Conservation (phyloP, 257 asterid genomes). For the Scutellaria barbata region DNA sequence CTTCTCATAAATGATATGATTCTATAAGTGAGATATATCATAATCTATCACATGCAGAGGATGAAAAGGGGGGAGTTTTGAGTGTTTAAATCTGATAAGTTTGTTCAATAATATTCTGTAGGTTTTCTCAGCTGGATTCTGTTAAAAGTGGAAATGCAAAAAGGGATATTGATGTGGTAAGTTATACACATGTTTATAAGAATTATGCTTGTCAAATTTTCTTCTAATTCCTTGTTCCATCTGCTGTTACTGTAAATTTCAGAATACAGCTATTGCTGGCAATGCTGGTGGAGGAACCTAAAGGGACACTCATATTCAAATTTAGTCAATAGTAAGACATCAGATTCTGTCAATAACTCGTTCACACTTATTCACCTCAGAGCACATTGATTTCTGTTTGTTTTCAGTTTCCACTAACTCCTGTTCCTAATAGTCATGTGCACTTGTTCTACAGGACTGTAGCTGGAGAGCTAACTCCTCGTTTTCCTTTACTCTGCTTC, state of each 20-base stretch:
- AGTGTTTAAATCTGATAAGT: slow-evolving; percentile 18
- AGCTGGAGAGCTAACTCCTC: slow-evolving; percentile 31
- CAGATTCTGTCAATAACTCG: background rate
- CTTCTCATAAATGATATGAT: background rate
- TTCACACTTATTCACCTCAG: background rate
- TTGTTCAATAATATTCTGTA: slow-evolving; percentile 24
- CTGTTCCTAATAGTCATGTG: slow-evolving; percentile 8
- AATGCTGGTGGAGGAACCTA: slow-evolving; percentile 46
- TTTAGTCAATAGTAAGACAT: slow-evolving; percentile 36
- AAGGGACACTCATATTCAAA: slow-evolving; percentile 4
- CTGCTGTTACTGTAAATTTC: slow-evolving; percentile 27
- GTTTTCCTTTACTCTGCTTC: slow-evolving; percentile 1
- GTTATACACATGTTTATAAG: slow-evolving; percentile 27
- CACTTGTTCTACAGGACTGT: slow-evolving; percentile 38
- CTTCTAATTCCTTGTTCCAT: background rate
- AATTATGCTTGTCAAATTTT: slow-evolving; percentile 5
- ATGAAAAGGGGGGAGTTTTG: background rate
- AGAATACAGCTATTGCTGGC: slow-evolving; percentile 39
- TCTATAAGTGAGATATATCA: slow-evolving; percentile 1
- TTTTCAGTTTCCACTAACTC: slow-evolving; percentile 3
- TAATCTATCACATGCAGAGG: background rate
- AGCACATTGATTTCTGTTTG: slow-evolving; percentile 19
- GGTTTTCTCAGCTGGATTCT: slow-evolving; percentile 48
- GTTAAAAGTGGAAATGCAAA: slow-evolving; percentile 35
- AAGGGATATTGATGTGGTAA: slow-evolving; percentile 42